phyloP scores from a whole-genome alignment of 768 basidiomycete species.

The Tulasnella sp. region DNA sequence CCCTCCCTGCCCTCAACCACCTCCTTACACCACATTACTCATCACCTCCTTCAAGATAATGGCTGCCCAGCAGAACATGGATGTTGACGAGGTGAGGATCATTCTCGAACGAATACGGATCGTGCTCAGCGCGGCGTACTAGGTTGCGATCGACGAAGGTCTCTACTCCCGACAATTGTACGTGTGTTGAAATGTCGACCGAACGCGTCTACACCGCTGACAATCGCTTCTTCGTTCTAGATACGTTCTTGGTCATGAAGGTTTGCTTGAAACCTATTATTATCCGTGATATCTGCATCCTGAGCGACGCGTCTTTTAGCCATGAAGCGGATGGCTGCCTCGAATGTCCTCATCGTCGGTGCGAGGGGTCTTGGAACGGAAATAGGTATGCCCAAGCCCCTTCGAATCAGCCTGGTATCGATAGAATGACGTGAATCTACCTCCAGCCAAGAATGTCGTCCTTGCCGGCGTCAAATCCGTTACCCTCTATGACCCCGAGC shows the following conservation, averaged over 20 bases:
- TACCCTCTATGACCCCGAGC: constrained; percentile 90
- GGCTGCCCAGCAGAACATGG: constrained; percentile 29
- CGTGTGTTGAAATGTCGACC: constrained; percentile 40
- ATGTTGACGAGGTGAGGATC: constrained; percentile 32
- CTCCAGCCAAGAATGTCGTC: constrained; percentile 84
- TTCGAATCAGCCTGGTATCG: background rate
- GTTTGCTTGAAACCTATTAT: constrained; percentile 43
- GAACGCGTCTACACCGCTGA: constrained; percentile 28
- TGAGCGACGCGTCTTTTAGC: constrained; percentile 50
- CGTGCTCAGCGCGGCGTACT: background rate
- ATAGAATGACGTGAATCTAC: background rate
- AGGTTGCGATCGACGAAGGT: constrained; percentile 71
- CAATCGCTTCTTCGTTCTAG: constrained; percentile 42
- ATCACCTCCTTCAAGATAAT: background rate
- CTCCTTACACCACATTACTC: constrained; percentile 20
- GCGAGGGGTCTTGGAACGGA: constrained; percentile 91
- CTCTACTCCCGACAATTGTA: constrained; percentile 91
- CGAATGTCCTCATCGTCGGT: constrained; percentile 91
- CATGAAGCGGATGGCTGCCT: constrained; percentile 98
- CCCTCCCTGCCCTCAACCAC: constrained; percentile 8
- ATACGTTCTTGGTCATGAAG: constrained; percentile 96
- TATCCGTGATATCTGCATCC: background rate
- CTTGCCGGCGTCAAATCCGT: constrained; percentile 98
- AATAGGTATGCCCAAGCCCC: constrained; percentile 60
- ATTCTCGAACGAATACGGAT: background rate